phyloP scores from a whole-genome alignment of 805 yeast species.

The Schizosaccharomyces osmophilus region DNA sequence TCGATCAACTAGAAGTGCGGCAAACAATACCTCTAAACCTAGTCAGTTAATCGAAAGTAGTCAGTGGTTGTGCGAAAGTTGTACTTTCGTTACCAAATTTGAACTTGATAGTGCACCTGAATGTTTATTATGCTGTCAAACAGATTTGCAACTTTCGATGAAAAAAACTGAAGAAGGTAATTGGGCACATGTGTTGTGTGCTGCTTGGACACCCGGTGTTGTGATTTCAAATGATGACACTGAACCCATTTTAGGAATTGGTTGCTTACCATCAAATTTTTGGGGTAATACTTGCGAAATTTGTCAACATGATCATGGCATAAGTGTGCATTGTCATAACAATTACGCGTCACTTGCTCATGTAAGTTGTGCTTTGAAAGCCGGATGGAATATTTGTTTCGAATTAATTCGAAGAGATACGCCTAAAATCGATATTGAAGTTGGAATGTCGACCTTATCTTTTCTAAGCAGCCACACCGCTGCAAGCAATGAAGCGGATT shows the following conservation, averaged over 20 bases:
- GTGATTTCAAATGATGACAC: not conserved
- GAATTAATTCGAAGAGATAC: not conserved
- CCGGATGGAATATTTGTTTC: not conserved
- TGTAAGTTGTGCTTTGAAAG: not conserved
- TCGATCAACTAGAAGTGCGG: not conserved
- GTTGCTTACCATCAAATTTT: not conserved
- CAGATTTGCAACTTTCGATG: slow-evolving; percentile 11
- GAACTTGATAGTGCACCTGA: not conserved
- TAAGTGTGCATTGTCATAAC: not conserved
- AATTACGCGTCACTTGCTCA: not conserved
- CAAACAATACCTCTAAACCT: not conserved
- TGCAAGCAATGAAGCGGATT: not conserved
- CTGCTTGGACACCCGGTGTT: slow-evolving; percentile 23
- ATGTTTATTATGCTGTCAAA: not conserved
- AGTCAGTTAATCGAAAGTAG: not conserved
- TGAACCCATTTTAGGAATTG: not conserved
- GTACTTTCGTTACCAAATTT: not conserved
- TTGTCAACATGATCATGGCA: not conserved
- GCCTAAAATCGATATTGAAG: not conserved
- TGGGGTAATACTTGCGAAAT: not conserved
- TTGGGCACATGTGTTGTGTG: slow-evolving; percentile 65
- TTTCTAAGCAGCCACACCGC: not conserved
- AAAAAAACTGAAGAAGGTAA: slow-evolving; percentile 40
- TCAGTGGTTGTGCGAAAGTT: not conserved
- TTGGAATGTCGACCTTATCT: not conserved